Evolutionary conservation across 257 asterid genomes (phyloP), one percentile per base, ranked within the genome.

Genomic region (Fraxinus quadrangulata): DNA sequence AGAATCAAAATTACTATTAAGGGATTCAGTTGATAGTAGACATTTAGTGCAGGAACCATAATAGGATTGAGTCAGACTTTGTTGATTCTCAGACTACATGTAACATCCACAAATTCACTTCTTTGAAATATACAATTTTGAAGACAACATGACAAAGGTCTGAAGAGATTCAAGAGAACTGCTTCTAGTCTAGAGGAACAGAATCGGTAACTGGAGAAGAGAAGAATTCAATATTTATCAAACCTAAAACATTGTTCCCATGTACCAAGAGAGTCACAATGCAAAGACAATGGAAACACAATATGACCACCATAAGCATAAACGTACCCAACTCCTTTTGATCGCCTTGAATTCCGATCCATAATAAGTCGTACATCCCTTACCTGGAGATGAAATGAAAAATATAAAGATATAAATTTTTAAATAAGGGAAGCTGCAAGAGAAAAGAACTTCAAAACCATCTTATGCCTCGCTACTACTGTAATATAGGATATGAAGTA

Each of bases 291-390:
- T 5, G 28, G 24, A n/a, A 56, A 56, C 24, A 5, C 28, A 4
- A n/a, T 19, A 0, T 7, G 30, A 37, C 75, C 24, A 59, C 67
- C 75, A 37, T 17, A 66, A 19, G 80, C 67, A 65, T 31, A 73
- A 75, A 83, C 97, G 75, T 93, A 96, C 99, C 99, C 98, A 36
- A 96, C 99, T 87, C 99, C 99, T 85, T 96, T 96, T 59, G 99
- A 96, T 72, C 97, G 87, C 87, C 98, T 92, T 37, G 99, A 93
- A 84, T 96, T 96, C 28, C 99, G 88, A 84, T 96, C 99, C 99
- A 96, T 96, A 78, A 96, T 96, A 49, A 96, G 86, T 67, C 96
- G 90, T 14, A 93, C 99, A 88, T 96, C 98, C 87, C 99, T 93
- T 39, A 95, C 99, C 99, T 93, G 85, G 77, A 84, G 49, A 81